Conservation (phyloP, 306 rosid species). For the Luffa aegyptiaca region DNA sequence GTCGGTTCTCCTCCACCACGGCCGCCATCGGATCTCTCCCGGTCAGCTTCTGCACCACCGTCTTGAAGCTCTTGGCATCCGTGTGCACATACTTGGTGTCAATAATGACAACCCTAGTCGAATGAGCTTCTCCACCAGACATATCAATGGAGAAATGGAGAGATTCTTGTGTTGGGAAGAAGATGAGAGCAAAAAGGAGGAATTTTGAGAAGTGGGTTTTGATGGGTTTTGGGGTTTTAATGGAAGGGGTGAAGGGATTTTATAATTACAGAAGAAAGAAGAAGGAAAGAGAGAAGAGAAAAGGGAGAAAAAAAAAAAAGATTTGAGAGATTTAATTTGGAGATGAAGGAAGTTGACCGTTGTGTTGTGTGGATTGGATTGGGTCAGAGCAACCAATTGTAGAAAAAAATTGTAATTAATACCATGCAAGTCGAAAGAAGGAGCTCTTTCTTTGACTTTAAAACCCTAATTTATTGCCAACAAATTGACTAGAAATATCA, state of each 20-base stretch:
- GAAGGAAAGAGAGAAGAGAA: neutral
- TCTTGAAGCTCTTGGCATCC: conserved; percentile 56
- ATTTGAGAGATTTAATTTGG: neutral
- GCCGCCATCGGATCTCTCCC: conserved; percentile 36
- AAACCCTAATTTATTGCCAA: neutral
- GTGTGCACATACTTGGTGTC: conserved; percentile 66
- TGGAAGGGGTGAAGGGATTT: neutral
- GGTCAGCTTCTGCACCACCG: conserved; percentile 67
- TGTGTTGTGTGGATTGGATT: conserved; percentile 3
- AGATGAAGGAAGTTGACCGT: conserved; percentile 12
- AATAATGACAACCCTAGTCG: conserved; percentile 58
- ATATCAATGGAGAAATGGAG: neutral
- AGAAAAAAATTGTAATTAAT: conserved; percentile 3
- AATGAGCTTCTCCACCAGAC: conserved; percentile 14
- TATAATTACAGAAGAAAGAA: neutral
- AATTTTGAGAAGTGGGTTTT: conserved; percentile 7
- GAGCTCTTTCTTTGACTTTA: neutral
- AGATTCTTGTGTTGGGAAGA: neutral
- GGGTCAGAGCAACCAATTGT: conserved; percentile 14
- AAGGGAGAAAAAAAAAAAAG: neutral
- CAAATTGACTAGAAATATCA: neutral
- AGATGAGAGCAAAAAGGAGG: neutral
- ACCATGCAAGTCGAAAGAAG: neutral
- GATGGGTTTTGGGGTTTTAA: neutral
- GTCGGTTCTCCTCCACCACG: neutral